Percentiles rank a stretch among this genome's conserved stretches.
These are phyloP conservation scores for Cucurbita argyrosperma DNA, from an alignment of 306 rosid genomes.

Conservation along the genomic window DNA sequence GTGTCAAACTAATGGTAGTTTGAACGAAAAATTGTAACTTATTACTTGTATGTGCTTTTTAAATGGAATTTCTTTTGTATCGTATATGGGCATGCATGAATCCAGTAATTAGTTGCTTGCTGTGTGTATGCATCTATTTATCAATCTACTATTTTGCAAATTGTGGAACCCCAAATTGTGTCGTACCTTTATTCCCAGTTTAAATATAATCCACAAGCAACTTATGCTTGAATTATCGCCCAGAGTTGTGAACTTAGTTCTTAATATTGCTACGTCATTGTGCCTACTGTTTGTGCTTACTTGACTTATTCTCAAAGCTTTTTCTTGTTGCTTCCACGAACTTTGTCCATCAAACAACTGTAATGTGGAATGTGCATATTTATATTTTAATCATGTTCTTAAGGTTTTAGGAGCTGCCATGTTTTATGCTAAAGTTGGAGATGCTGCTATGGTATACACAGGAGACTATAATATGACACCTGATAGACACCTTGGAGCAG, in stretches of 20 bases:
- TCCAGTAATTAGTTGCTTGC: neutral
- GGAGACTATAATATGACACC: slow-evolving; percentile 98
- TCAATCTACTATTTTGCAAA: neutral
- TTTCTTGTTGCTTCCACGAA: neutral
- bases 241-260: neutral
- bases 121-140: neutral
- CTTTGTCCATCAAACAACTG: neutral
- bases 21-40: neutral
- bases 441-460: slow-evolving; percentile 68
- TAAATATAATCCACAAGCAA: neutral
- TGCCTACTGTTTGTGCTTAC: neutral
- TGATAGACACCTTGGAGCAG: slow-evolving; percentile 94
- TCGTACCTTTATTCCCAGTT: neutral
- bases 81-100: neutral
- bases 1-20: neutral
- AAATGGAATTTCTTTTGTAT: neutral
- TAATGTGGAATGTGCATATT: neutral
- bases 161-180: neutral
- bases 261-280: neutral
- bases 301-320: neutral
- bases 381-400: slow-evolving; percentile 10
- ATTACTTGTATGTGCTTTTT: neutral
- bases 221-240: neutral
- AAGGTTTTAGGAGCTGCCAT: slow-evolving; percentile 96
- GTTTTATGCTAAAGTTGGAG: slow-evolving; percentile 96